Percentiles rank a stretch among this genome's conserved stretches.
Conservation (phyloP, 1,139 yeast species). For the Meyerozyma athensensis region DNA sequence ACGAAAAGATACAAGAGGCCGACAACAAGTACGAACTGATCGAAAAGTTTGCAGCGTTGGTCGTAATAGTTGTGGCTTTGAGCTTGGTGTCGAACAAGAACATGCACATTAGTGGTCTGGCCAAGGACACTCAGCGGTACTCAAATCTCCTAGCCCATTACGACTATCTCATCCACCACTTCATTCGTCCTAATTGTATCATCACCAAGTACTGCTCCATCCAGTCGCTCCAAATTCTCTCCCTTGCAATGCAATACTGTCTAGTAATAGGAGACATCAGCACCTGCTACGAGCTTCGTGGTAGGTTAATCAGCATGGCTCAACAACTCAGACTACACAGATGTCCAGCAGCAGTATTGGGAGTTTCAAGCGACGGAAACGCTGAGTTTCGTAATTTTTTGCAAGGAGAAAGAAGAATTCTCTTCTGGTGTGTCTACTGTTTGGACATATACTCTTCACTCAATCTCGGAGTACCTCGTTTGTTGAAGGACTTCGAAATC, state of each 20-base stretch:
- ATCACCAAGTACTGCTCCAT: constrained; percentile 56
- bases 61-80: constrained; percentile 54
- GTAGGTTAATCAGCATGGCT: constrained; percentile 75
- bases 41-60: constrained; percentile 58
- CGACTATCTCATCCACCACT: constrained; percentile 49
- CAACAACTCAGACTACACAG: constrained; percentile 82
- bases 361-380: constrained; percentile 34
- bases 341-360: constrained; percentile 79
- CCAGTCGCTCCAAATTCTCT: constrained; percentile 64
- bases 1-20: constrained; percentile 10
- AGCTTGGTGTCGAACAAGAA: constrained; percentile 45
- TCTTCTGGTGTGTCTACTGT: constrained; percentile 81
- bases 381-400: constrained; percentile 49
- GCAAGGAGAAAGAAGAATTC: constrained; percentile 76
- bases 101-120: constrained; percentile 10
- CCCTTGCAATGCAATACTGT: constrained; percentile 68
- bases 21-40: constrained; percentile 25
- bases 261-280: constrained; percentile 69
- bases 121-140: not conserved
- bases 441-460: constrained; percentile 74
- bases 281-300: constrained; percentile 71
- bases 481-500: constrained; percentile 73
- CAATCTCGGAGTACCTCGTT: constrained; percentile 76
- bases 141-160: constrained; percentile 32
- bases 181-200: constrained; percentile 48